These are phyloP conservation scores for Backusella psychrophila DNA, from an alignment of 192 early-diverging fungal genomes.

Conservation along the genomic window DNA sequence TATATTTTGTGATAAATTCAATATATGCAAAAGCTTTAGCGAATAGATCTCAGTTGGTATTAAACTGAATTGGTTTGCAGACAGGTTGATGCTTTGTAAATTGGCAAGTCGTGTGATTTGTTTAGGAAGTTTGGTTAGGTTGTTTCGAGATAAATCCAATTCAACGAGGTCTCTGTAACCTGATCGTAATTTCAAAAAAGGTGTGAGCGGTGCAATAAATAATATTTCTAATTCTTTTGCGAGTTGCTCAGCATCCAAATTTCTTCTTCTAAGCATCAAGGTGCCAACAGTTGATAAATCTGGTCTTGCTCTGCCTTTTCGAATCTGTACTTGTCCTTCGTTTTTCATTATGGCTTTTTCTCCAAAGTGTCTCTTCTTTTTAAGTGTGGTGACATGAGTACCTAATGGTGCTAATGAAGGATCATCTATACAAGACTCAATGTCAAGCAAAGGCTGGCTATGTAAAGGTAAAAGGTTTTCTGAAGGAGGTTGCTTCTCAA, in stretches of 20 bases:
- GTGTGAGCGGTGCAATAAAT: slow-evolving; percentile 26
- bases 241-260: slow-evolving; percentile 37
- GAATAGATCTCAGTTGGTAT: slow-evolving; percentile 45
- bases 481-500: slow-evolving; percentile 3
- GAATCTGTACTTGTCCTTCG: slow-evolving; percentile 22
- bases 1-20: slow-evolving; percentile 51
- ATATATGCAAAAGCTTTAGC: slow-evolving; percentile 37
- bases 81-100: slow-evolving; percentile 41
- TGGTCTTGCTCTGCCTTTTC: not conserved
- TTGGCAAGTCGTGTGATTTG: slow-evolving; percentile 32
- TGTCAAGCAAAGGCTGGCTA: slow-evolving; percentile 33
- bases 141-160: slow-evolving; percentile 55
- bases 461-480: not conserved
- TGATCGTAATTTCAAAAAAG: slow-evolving; percentile 23
- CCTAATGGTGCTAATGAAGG: slow-evolving; percentile 50
- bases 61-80: slow-evolving; percentile 43
- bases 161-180: slow-evolving; percentile 35
- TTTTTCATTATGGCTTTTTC: not conserved
- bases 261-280: slow-evolving; percentile 40
- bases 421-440: slow-evolving; percentile 53
- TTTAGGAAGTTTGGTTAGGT: slow-evolving; percentile 39
- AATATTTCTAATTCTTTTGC: slow-evolving; percentile 30
- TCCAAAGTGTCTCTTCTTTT: not conserved
- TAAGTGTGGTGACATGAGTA: slow-evolving; percentile 32
- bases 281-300: not conserved